Base-by-base conservation (phyloP, 1,284 basidiomycete genomes). In the Peniophora sp. region DNA sequence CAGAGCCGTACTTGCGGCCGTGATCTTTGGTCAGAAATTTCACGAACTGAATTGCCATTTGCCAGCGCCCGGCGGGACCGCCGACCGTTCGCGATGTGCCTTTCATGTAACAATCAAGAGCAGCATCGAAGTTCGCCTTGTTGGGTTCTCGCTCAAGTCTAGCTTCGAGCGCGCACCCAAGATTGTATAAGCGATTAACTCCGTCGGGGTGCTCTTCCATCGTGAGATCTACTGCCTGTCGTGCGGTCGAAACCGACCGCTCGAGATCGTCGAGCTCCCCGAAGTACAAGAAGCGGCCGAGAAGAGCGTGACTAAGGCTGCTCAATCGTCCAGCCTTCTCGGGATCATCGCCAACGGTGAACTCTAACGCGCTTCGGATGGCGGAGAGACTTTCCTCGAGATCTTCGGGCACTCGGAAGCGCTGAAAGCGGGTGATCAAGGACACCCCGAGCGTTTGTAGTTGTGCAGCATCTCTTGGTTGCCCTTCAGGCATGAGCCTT, bases 11-110 rank as follows among this genome's bases (percentile, higher is more conserved):
- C n/a, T 10, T 10, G 10, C 34, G 10, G 10, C 10, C 34, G n/a
- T n/a, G n/a, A n/a, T 36, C 10, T 10, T n/a, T n/a, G n/a, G 10
- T n/a, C n/a, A n/a, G n/a, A 36, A n/a, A 10, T n/a, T 10, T 10
- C 34, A 36, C 34, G 34, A 10, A 36, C n/a, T 36, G n/a, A n/a
- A 10, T 10, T 36, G n/a, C 10, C 34, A n/a, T n/a, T 10, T 36
- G 18, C 64, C 64, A 47, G 55, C 55, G 39, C 64, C 57, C 3
- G 66, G 56, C 44, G 66, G 62, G 5, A 32, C 27, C 23, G 50
- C 32, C 1, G 37, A 18, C 3, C 56, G 55, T 6, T 52, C n/a
- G 41, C 47, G 54, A 10, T 58, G 54, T 43, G 58, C 60, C 34
- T n/a, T 10, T 10, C n/a, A 36, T 10, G 37, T 59, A 60, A 39